These are phyloP conservation scores for Chlamydomonas reinhardtii DNA, from an alignment of 163 green algal species.

Conservation along the genomic window DNA sequence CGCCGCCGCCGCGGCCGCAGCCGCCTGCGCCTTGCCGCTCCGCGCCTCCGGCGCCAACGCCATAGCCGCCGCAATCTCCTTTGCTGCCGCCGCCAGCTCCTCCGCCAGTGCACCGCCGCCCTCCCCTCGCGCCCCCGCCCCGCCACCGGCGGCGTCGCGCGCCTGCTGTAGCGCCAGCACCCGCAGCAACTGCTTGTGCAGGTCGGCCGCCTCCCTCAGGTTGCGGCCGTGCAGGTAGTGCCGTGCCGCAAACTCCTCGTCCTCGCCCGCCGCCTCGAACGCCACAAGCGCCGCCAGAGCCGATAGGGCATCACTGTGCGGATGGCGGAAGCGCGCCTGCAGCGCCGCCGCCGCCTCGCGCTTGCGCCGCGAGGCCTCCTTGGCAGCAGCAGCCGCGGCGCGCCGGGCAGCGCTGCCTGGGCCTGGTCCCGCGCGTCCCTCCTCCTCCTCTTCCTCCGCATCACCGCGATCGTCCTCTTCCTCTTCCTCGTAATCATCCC, in stretches of 20 bases:
- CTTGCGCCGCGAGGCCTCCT: slow-evolving; percentile 52
- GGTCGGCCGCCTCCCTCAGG: slow-evolving; percentile 85
- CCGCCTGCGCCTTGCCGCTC: not conserved
- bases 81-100: slow-evolving; percentile 32
- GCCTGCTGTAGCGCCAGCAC: slow-evolving; percentile 55
- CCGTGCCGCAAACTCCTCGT: slow-evolving; percentile 68
- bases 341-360: slow-evolving; percentile 53
- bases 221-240: slow-evolving; percentile 83
- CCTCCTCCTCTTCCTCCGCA: no score
- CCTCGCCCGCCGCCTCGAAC: slow-evolving; percentile 71
- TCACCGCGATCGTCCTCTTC: not conserved
- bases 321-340: slow-evolving; percentile 66
- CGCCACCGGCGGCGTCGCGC: not conserved
- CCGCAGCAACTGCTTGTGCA: slow-evolving; percentile 87
- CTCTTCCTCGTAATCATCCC: slow-evolving; percentile 2
- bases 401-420: slow-evolving; percentile 7
- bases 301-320: slow-evolving; percentile 79
- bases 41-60: not conserved
- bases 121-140: not conserved
- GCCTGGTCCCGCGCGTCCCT: not conserved
- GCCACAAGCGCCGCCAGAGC: slow-evolving; percentile 81
- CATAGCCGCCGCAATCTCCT: slow-evolving; percentile 32
- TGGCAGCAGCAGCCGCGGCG: slow-evolving; percentile 17
- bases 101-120: not conserved
- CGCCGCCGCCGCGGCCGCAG: not conserved